Conservation (phyloP, 2,329 filamentous ascomycete species). For the Periglandula ipomoeae region DNA sequence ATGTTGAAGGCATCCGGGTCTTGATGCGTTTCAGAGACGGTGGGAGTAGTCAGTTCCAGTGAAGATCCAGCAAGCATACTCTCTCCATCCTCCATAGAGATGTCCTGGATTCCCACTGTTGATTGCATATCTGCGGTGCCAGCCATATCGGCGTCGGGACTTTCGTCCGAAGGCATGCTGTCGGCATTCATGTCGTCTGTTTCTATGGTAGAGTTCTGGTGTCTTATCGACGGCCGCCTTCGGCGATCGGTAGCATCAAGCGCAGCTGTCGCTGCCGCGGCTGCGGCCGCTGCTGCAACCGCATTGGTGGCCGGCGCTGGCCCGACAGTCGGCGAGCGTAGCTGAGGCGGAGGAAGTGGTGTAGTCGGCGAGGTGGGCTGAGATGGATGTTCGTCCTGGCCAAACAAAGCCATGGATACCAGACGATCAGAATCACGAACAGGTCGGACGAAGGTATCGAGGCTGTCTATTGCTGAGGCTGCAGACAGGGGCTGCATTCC, state of each 20-base stretch:
- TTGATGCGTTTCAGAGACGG: slow-evolving; percentile 68
- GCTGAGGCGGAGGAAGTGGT: slow-evolving; percentile 60
- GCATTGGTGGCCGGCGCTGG: slow-evolving; percentile 36
- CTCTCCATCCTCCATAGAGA: slow-evolving; percentile 68
- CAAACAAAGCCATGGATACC: slow-evolving; percentile 68
- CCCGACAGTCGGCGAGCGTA: slow-evolving; percentile 43
- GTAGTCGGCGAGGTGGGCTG: slow-evolving; percentile 89
- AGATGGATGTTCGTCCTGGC: slow-evolving; percentile 64
- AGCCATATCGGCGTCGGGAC: slow-evolving; percentile 67
- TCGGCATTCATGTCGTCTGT: slow-evolving; percentile 81
- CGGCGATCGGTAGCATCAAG: slow-evolving; percentile 44
- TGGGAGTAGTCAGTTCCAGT: slow-evolving; percentile 66
- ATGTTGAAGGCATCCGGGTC: slow-evolving; percentile 91
- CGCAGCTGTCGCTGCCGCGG: slow-evolving; percentile 35
- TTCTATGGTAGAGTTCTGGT: slow-evolving; percentile 85
- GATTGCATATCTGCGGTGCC: slow-evolving; percentile 73
- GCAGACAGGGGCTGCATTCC: slow-evolving; percentile 55
- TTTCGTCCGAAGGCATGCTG: slow-evolving; percentile 70
- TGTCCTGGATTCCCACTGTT: slow-evolving; percentile 77
- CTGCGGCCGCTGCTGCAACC: slow-evolving; percentile 34
- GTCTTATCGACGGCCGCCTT: slow-evolving; percentile 75
- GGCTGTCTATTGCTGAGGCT: slow-evolving; percentile 56
- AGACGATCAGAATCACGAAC: slow-evolving; percentile 76
- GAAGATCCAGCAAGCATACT: slow-evolving; percentile 67
- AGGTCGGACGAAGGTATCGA: slow-evolving; percentile 69